Evolutionary conservation across 805 yeast genomes (phyloP).

Genomic region (Wickerhamomyces ciferrii): DNA sequence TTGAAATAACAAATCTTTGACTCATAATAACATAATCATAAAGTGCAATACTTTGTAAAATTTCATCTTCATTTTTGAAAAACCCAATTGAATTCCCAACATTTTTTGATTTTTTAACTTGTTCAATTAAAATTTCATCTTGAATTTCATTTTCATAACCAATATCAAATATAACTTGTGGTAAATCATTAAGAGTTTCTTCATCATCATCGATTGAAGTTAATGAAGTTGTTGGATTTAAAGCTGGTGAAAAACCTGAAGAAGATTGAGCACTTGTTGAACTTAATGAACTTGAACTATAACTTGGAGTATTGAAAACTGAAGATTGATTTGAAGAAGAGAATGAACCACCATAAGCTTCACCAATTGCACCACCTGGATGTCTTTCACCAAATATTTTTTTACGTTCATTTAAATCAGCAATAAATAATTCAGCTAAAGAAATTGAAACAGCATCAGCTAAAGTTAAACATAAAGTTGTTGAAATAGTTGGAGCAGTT

Average conservation of each 20-base stretch:
- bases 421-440: conserved; percentile 58
- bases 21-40: conserved; percentile 28
- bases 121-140: conserved; percentile 11
- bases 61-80: conserved; percentile 27
- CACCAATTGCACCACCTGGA: conserved; percentile 91
- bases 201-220: conserved; percentile 6
- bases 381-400: conserved; percentile 64
- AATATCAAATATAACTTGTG: neutral
- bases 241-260: conserved; percentile 5
- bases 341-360: conserved; percentile 23
- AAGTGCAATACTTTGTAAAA: conserved; percentile 28
- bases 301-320: conserved; percentile 4
- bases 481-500: conserved; percentile 84
- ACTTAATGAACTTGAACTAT: conserved; percentile 6
- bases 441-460: conserved; percentile 80
- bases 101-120: conserved; percentile 21
- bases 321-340: conserved; percentile 24
- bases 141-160: conserved; percentile 3
- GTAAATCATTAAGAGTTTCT: neutral
- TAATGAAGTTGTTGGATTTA: conserved; percentile 3
- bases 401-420: conserved; percentile 48
- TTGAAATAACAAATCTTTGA: neutral
- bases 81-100: conserved; percentile 14
- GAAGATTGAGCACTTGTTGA: conserved; percentile 4
- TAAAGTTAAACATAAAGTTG: conserved; percentile 68